phyloP scores from a whole-genome alignment of 2,329 filamentous ascomycete species.

The Colletotrichum tropicicola region DNA sequence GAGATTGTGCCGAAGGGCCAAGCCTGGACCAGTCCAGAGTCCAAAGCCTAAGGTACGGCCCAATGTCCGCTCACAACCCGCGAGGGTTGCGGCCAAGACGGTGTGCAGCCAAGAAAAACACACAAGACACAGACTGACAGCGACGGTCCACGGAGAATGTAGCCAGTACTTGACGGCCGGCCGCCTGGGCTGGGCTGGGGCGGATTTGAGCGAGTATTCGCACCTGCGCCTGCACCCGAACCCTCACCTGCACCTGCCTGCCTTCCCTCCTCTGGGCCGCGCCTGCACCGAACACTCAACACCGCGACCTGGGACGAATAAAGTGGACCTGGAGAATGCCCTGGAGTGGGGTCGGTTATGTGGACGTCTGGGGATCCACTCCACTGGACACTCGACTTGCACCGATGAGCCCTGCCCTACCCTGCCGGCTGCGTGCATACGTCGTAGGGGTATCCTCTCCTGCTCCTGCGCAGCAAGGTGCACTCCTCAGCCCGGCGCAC shows the following conservation, averaged over 20 bases:
- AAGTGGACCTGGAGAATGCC: slow-evolving; percentile 9
- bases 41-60: neutral
- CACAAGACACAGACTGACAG: neutral
- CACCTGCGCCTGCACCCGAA: neutral
- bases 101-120: slow-evolving; percentile 26
- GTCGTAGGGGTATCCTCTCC: too few relatives aligned
- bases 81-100: slow-evolving; percentile 25
- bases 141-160: neutral
- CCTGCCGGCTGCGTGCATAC: neutral
- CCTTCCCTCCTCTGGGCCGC: neutral
- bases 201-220: neutral
- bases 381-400: too few relatives aligned
- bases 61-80: slow-evolving; percentile 11
- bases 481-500: too few relatives aligned
- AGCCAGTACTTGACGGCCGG: too few relatives aligned
- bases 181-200: neutral
- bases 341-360: neutral
- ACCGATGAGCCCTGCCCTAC: slow-evolving; percentile 23
- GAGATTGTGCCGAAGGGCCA: slow-evolving; percentile 1
- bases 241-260: neutral
- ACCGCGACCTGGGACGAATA: slow-evolving; percentile 7
- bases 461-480: too few relatives aligned
- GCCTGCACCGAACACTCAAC: neutral
- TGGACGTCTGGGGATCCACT: slow-evolving; percentile 12
- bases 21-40: slow-evolving; percentile 11